A percentile compares a stretch with the other conserved stretches of the same genome.
These are phyloP conservation scores for Solanum sitiens DNA, from an alignment of 257 asterid species.

Conservation along the genomic window DNA sequence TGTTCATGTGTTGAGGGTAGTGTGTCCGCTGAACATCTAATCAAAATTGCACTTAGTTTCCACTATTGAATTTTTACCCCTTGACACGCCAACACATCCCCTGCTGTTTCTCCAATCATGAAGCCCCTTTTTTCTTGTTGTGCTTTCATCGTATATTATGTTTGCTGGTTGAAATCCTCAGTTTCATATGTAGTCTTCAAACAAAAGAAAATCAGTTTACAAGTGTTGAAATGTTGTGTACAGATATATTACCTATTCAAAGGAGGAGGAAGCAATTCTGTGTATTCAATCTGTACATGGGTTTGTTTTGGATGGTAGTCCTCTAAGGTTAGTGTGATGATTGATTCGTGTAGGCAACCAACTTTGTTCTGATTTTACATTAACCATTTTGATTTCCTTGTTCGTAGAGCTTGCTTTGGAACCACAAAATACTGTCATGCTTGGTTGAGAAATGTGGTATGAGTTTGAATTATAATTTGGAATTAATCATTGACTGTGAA, in stretches of 20 bases:
- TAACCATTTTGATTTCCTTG: conserved; percentile 8
- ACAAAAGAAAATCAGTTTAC: neutral
- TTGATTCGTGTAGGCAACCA: neutral
- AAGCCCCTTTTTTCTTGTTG: neutral
- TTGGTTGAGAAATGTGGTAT: conserved; percentile 81
- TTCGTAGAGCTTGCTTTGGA: conserved; percentile 84
- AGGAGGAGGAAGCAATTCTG: conserved; percentile 87
- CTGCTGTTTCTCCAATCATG: conserved; percentile 3
- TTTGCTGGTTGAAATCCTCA: neutral
- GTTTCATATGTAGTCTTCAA: neutral
- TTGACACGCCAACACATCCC: conserved; percentile 5
- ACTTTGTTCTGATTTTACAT: neutral
- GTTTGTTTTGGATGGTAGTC: conserved; percentile 65
- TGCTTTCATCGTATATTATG: neutral
- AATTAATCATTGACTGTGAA: neutral
- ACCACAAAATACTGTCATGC: conserved; percentile 90
- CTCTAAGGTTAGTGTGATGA: conserved; percentile 45
- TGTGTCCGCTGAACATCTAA: neutral
- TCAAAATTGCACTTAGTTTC: neutral
- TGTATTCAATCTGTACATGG: conserved; percentile 96
- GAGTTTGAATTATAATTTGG: conserved; percentile 2
- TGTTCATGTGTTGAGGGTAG: neutral
- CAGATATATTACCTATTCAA: conserved; percentile 85
- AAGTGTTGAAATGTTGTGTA: neutral
- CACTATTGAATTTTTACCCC: neutral